A percentile compares a stretch with the other conserved stretches of the same genome.
Evolutionary conservation across 192 early-diverging fungal genomes (phyloP).

Genomic region (Podila epicladia): DNA sequence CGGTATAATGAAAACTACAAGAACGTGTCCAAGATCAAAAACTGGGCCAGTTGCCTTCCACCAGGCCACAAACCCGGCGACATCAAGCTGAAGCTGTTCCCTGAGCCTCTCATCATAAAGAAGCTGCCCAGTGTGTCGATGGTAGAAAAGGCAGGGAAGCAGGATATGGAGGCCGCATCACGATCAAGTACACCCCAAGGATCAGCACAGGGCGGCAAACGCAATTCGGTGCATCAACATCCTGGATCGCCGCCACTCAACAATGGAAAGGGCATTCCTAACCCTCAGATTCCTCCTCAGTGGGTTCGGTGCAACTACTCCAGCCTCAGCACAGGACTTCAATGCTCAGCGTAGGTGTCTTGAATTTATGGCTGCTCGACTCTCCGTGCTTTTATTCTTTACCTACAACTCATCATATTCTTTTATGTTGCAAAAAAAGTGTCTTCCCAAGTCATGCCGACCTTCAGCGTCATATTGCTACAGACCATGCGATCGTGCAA

Average conservation of each 20-base stretch:
- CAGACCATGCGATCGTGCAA: constrained; percentile 37
- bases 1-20: constrained; percentile 69
- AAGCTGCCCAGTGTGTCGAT: constrained; percentile 45
- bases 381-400: neutral
- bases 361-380: neutral
- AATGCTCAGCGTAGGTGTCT: constrained; percentile 39
- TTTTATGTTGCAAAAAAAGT: neutral
- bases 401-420: too few relatives aligned
- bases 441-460: constrained; percentile 32
- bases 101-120: constrained; percentile 37
- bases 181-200: constrained; percentile 38
- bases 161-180: constrained; percentile 21
- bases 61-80: constrained; percentile 50
- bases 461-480: constrained; percentile 40
- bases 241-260: constrained; percentile 23
- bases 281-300: constrained; percentile 13
- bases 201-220: neutral
- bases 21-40: constrained; percentile 68
- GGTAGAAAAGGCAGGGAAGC: constrained; percentile 47
- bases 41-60: constrained; percentile 67
- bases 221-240: constrained; percentile 35
- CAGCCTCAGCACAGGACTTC: constrained; percentile 35
- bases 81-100: constrained; percentile 47
- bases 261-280: constrained; percentile 10
- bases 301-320: constrained; percentile 48